Base-by-base conservation (phyloP, 257 asterid species). In the Solanum dulcamara region DNA sequence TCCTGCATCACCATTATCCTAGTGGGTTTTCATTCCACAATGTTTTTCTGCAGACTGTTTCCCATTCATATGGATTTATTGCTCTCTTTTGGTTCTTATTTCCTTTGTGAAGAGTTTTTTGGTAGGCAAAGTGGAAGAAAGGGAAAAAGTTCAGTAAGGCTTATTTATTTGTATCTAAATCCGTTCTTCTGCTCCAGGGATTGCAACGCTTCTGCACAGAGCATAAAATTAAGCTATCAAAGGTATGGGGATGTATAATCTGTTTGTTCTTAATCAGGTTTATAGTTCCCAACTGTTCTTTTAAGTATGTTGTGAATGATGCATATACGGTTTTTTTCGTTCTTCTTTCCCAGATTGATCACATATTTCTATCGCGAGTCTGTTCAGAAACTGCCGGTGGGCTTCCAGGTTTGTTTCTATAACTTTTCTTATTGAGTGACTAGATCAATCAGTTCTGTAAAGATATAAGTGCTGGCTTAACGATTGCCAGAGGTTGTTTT, bases 311-410 rank as follows among this genome's bases (percentile, higher is more conserved):
- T 18, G 67, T 6, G 53, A 33, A 48, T 32, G 81, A 84, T 68
- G 57, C 15, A 32, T 33, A 70, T 84, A 50, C 24, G 66, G 6
- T 26, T 46, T 32, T 33, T 44, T 66, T 81, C n/a, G 17, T 38
- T 66, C 59, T 86, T 83, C 86, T 85, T 89, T 84, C 92, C 66
- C 83, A 96, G 99, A 93, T 96, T 87, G 98, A 96, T 94, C 98
- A 96, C 91, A 92, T 96, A 88, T 95, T 93, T 90, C 93, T 97
- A 68, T 94, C 99, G 14, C 98, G 98, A 38, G 99, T 95, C 46
- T 93, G 98, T 93, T 94, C 99, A 24, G 98, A 95, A 93, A 97
- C 99, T 87, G 95, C 98, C 33, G 98, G 99, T 86, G 99, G 99
- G 80, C 98, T 94, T 86, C 98, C 99, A 85, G 99, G 98, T 94